Evolutionary conservation across 2,329 filamentous ascomycete species (phyloP).

Genomic region (Xylariomycetidae sp.): DNA sequence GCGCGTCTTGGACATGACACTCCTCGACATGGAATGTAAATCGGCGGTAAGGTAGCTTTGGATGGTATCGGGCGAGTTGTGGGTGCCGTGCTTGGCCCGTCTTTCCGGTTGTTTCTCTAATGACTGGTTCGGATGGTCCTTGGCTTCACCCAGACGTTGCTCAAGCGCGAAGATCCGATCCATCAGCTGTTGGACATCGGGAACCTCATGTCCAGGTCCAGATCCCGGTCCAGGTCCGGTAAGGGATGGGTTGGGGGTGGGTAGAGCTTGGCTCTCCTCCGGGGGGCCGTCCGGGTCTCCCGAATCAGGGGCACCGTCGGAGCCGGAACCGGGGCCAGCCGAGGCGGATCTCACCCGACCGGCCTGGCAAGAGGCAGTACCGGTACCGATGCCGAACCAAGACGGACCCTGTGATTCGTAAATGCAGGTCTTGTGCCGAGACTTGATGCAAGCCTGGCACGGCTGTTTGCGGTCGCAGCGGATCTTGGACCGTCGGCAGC

Average conservation of each 20-base stretch:
- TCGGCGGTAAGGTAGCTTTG: slow-evolving; percentile 15
- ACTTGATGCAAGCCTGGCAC: slow-evolving; percentile 54
- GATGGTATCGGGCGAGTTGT: slow-evolving; percentile 10
- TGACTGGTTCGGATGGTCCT: too few species aligned
- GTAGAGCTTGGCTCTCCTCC: too few species aligned
- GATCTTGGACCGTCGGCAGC: slow-evolving; percentile 54
- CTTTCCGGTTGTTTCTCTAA: slow-evolving; percentile 3
- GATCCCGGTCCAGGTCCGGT: not conserved
- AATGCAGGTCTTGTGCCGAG: slow-evolving; percentile 47
- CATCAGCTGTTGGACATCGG: slow-evolving; percentile 23
- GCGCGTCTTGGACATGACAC: slow-evolving; percentile 35
- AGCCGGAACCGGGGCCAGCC: not conserved
- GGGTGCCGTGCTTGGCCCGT: slow-evolving; percentile 1
- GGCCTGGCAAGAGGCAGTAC: too few species aligned
- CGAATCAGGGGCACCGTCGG: too few species aligned
- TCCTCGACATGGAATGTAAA: slow-evolving; percentile 20
- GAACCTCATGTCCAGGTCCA: not conserved
- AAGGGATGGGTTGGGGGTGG: too few species aligned
- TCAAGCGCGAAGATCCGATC: slow-evolving; percentile 38
- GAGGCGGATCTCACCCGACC: slow-evolving; percentile 1
- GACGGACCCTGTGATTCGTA: slow-evolving; percentile 33
- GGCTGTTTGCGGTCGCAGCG: slow-evolving; percentile 54
- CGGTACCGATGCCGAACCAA: too few species aligned
- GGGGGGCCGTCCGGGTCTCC: too few species aligned
- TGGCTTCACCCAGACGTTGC: slow-evolving; percentile 31